These are phyloP conservation scores for Aureobasidium sp. DNA, from an alignment of 2,329 filamentous ascomycete genomes.

Conservation along the genomic window DNA sequence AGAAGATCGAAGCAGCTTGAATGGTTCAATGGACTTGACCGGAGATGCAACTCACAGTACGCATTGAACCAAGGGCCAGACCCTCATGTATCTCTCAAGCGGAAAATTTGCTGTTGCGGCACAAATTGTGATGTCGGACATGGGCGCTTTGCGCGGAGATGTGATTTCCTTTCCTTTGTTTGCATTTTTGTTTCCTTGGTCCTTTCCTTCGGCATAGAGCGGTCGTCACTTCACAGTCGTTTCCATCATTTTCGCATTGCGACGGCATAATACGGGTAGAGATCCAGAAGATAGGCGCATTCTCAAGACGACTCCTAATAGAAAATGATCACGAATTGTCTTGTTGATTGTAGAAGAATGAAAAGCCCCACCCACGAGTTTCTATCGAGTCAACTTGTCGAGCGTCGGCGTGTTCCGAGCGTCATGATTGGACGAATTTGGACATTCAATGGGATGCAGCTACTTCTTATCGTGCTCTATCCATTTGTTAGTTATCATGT, in stretches of 20 bases:
- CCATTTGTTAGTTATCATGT: slow-evolving; percentile 1
- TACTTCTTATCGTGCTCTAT: slow-evolving; percentile 9
- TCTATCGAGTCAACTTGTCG: slow-evolving; percentile 1
- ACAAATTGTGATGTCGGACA: not conserved
- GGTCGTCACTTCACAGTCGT: not conserved
- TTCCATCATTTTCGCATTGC: not conserved
- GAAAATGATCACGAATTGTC: slow-evolving; percentile 2
- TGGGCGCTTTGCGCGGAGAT: slow-evolving; percentile 7
- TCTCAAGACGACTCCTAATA: not conserved
- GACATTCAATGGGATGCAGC: not conserved
- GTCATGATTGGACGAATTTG: not conserved
- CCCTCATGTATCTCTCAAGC: not conserved
- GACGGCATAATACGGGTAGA: not conserved
- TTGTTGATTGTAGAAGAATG: not conserved
- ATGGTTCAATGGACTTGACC: not conserved
- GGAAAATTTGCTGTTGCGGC: not conserved
- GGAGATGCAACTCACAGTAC: not conserved
- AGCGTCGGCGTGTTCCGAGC: not conserved
- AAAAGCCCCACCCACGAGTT: not conserved
- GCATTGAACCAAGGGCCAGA: not conserved
- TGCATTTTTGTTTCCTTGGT: slow-evolving; percentile 1
- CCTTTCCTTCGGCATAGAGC: not conserved
- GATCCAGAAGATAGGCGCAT: not conserved
- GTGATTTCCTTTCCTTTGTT: slow-evolving; percentile 1
- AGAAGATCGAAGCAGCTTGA: slow-evolving; percentile 2